A percentile compares a stretch with the other conserved stretches of the same genome.
Conservation (phyloP, 75 land plant genomes). For the Pinus taeda region DNA sequence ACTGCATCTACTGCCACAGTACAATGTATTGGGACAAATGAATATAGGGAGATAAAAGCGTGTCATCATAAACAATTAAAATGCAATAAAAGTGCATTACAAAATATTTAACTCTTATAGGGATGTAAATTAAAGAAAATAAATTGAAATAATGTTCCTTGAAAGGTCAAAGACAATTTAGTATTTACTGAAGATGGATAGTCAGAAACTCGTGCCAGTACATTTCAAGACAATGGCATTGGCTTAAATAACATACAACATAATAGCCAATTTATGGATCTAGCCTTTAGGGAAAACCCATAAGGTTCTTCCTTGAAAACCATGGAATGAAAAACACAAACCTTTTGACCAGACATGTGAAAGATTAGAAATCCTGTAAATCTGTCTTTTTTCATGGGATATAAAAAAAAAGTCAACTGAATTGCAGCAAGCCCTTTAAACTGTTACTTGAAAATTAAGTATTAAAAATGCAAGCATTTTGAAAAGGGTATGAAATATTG, state of each 20-base stretch:
- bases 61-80: neutral
- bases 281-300: too few species aligned
- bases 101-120: neutral
- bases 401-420: too few species aligned
- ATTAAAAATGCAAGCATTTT: neutral
- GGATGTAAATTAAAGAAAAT: neutral
- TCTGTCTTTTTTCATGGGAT: too few species aligned
- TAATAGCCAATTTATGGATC: too few species aligned
- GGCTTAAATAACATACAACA: too few species aligned
- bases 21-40: neutral
- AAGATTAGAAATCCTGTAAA: too few species aligned
- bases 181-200: neutral
- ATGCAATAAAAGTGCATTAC: neutral
- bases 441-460: neutral
- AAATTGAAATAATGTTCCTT: neutral
- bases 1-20: conserved; percentile 8
- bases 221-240: too few species aligned
- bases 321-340: too few species aligned
- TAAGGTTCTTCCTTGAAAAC: too few species aligned
- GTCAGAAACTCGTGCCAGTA: too few species aligned
- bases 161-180: neutral
- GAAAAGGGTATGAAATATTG: neutral
- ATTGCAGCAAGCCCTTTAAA: neutral
- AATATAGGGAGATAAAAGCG: neutral
- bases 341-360: too few species aligned